These are phyloP conservation scores for Nymphaea thermarum DNA, from an alignment of 164 flowering plant genomes.

Conservation along the genomic window DNA sequence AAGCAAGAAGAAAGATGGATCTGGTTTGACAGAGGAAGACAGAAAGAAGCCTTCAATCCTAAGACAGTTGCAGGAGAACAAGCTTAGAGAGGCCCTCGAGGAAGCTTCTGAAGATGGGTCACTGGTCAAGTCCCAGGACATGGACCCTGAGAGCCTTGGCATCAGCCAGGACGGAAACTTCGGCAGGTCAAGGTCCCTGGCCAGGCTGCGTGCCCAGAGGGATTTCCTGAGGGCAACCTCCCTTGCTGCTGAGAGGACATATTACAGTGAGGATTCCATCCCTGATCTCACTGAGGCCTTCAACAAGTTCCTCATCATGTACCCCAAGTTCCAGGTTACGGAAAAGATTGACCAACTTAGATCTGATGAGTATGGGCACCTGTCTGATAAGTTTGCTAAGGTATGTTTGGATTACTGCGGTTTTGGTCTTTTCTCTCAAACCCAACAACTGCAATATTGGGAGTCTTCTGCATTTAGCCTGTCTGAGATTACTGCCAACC, in stretches of 20 bases:
- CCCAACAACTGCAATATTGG: conserved; percentile 39
- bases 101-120: conserved; percentile 94
- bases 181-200: conserved; percentile 50
- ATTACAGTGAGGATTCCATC: conserved; percentile 29
- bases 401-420: conserved; percentile 86
- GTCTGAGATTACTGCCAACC: conserved; percentile 53
- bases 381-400: conserved; percentile 27
- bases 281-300: conserved; percentile 36
- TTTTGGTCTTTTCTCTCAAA: conserved; percentile 65
- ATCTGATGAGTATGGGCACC: conserved; percentile 42
- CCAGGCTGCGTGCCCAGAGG: conserved; percentile 48
- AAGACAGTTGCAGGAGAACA: conserved; percentile 59
- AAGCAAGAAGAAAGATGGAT: conserved; percentile 46
- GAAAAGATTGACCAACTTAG: conserved; percentile 62
- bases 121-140: conserved; percentile 47
- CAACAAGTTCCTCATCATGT: conserved; percentile 56
- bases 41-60: conserved; percentile 39
- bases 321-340: conserved; percentile 50
- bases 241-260: conserved; percentile 46
- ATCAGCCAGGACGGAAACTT: conserved; percentile 28
- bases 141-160: conserved; percentile 30
- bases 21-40: conserved; percentile 29
- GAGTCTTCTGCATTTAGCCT: conserved; percentile 57
- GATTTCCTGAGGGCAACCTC: conserved; percentile 55
- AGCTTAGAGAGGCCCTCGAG: conserved; percentile 84